Evolutionary conservation across 2,329 filamentous ascomycete species (phyloP).

Genomic region (Arthrinium phaeospermum): DNA sequence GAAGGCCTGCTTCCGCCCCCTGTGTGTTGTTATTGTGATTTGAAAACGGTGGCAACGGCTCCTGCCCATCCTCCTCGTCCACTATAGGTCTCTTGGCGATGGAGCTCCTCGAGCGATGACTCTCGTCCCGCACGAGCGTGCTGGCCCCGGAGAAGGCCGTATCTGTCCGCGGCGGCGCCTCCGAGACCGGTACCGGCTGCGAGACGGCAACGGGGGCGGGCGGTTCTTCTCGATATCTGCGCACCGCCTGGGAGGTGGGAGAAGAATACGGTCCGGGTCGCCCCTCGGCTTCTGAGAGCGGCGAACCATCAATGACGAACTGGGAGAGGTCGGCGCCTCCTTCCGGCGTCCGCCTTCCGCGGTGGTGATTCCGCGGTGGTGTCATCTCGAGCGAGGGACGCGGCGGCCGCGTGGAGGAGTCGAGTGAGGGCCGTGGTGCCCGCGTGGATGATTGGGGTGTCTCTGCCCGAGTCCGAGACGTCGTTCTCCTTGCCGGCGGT

Average conservation of each 20-base stretch:
- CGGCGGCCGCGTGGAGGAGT: constrained; percentile 32
- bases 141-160: constrained; percentile 58
- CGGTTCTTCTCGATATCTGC: not conserved
- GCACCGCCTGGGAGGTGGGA: not conserved
- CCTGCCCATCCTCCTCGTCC: constrained; percentile 35
- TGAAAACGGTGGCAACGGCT: constrained; percentile 26
- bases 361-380: constrained; percentile 32
- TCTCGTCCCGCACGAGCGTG: constrained; percentile 55
- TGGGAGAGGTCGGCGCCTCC: constrained; percentile 32
- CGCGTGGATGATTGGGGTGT: constrained; percentile 35
- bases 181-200: constrained; percentile 47
- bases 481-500: constrained; percentile 51
- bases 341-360: constrained; percentile 34
- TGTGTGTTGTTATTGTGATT: constrained; percentile 27
- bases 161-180: constrained; percentile 53
- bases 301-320: constrained; percentile 39
- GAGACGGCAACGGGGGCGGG: constrained; percentile 39
- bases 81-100: constrained; percentile 60
- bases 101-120: constrained; percentile 58
- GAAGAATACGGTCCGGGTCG: not conserved
- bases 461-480: constrained; percentile 38
- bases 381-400: constrained; percentile 36
- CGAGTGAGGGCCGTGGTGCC: constrained; percentile 33
- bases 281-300: constrained; percentile 27
- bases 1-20: constrained; percentile 49